Percentiles rank a stretch among this genome's conserved stretches.
These are phyloP conservation scores for Aspergillus homomorphus DNA, from an alignment of 495 filamentous ascomycete species.

Conservation along the genomic window DNA sequence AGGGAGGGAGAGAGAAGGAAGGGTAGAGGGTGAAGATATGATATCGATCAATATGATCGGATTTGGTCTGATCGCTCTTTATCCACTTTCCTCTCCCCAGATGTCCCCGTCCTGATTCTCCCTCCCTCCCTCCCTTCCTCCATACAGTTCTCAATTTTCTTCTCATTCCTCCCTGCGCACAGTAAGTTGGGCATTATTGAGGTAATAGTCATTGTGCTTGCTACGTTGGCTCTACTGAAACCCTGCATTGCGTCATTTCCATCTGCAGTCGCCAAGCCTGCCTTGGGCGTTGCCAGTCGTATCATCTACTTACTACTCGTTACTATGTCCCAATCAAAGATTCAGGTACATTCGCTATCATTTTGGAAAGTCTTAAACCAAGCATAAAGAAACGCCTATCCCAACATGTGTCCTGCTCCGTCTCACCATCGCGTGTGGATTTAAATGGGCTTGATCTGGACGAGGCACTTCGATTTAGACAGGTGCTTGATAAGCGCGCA, in stretches of 20 bases:
- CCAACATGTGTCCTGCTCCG: background rate
- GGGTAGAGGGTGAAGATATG: background rate
- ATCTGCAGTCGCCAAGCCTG: background rate
- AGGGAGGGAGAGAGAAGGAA: too few species aligned
- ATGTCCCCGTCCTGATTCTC: background rate
- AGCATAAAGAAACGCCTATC: slow-evolving; percentile 8
- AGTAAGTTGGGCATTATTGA: slow-evolving; percentile 1
- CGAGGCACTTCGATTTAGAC: background rate
- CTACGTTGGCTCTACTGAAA: slow-evolving; percentile 3
- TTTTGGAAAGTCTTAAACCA: background rate
- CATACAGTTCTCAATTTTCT: background rate
- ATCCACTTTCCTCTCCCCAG: background rate
- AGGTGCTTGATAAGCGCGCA: background rate
- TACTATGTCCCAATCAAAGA: background rate
- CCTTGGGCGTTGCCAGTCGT: background rate
- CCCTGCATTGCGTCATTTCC: slow-evolving; percentile 19
- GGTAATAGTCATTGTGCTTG: background rate
- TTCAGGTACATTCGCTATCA: background rate
- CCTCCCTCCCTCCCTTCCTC: background rate
- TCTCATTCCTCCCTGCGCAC: background rate
- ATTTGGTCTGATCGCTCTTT: too few species aligned
- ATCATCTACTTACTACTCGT: background rate
- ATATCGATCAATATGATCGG: background rate
- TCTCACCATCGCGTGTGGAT: slow-evolving; percentile 3
- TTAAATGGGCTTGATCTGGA: slow-evolving; percentile 79